Conservation (phyloP, 2,329 filamentous ascomycete species). For the Colletotrichum sp. region DNA sequence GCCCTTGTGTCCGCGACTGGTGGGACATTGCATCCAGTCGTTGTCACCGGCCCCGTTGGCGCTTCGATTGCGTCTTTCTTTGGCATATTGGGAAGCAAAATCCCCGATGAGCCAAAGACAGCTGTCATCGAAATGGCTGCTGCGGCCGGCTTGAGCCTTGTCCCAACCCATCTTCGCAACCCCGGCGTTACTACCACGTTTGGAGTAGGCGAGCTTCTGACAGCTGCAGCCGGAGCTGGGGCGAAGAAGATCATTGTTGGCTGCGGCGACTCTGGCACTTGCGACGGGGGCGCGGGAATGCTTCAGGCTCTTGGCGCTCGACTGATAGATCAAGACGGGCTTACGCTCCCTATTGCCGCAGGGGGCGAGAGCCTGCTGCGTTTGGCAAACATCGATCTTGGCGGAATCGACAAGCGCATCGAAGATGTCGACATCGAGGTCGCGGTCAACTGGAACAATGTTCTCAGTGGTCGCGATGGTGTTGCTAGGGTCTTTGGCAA, state of each 20-base stretch:
- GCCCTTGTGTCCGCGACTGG: conserved; percentile 48
- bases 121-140: conserved; percentile 60
- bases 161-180: conserved; percentile 47
- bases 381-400: conserved; percentile 44
- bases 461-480: conserved; percentile 52
- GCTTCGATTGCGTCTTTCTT: conserved; percentile 47
- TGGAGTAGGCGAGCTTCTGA: conserved; percentile 55
- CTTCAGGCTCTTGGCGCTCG: conserved; percentile 55
- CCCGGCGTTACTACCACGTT: conserved; percentile 55
- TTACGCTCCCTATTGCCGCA: conserved; percentile 38
- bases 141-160: conserved; percentile 55
- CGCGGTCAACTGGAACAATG: conserved; percentile 56
- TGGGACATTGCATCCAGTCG: conserved; percentile 40
- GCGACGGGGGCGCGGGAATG: conserved; percentile 59
- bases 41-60: conserved; percentile 50
- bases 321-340: conserved; percentile 42
- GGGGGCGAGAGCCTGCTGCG: conserved; percentile 45
- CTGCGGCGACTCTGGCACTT: conserved; percentile 60
- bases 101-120: conserved; percentile 30
- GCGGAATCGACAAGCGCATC: conserved; percentile 41
- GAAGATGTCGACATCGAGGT: conserved; percentile 48
- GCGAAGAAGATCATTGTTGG: conserved; percentile 52
- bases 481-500: conserved; percentile 56
- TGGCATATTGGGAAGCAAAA: conserved; percentile 42
- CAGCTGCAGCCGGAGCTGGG: conserved; percentile 49